Evolutionary conservation across 1,284 basidiomycete genomes (phyloP).

Genomic region (Termitomyces sp.): DNA sequence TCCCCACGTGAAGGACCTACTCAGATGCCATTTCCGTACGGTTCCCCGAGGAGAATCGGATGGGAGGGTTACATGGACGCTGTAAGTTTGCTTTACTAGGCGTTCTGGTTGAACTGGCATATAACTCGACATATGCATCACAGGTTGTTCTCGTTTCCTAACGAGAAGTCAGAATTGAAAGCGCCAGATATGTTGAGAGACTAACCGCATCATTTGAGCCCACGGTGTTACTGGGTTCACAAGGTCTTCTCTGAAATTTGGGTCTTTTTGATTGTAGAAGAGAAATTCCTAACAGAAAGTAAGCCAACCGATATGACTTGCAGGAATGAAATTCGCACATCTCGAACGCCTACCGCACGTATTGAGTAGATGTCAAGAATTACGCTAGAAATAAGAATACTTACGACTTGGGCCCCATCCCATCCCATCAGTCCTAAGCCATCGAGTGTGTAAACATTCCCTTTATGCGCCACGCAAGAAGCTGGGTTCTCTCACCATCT

Average conservation of each 20-base stretch:
- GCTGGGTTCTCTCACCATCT: slow-evolving; percentile 50
- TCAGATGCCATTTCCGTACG: slow-evolving; percentile 76
- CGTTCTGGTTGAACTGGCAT: slow-evolving; percentile 42
- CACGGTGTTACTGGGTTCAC: slow-evolving; percentile 65
- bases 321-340: slow-evolving; percentile 41
- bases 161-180: neutral
- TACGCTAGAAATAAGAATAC: slow-evolving; percentile 20
- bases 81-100: slow-evolving; percentile 81
- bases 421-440: slow-evolving; percentile 71
- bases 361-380: slow-evolving; percentile 3
- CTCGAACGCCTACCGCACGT: slow-evolving; percentile 50
- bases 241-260: slow-evolving; percentile 58
- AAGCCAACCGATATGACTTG: neutral
- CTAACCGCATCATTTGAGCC: slow-evolving; percentile 67
- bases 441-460: slow-evolving; percentile 7
- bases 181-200: slow-evolving; percentile 1
- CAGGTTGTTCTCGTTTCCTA: slow-evolving; percentile 16
- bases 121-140: slow-evolving; percentile 22
- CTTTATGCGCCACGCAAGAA: slow-evolving; percentile 7
- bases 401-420: slow-evolving; percentile 71
- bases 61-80: slow-evolving; percentile 68
- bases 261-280: slow-evolving; percentile 78
- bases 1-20: slow-evolving; percentile 38
- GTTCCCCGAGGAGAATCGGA: slow-evolving; percentile 58
- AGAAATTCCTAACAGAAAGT: slow-evolving; percentile 58